Percentiles rank a stretch among this genome's conserved stretches.
These are phyloP conservation scores for Sanghuangporus baumii DNA, from an alignment of 1,284 basidiomycete genomes.

Conservation along the genomic window DNA sequence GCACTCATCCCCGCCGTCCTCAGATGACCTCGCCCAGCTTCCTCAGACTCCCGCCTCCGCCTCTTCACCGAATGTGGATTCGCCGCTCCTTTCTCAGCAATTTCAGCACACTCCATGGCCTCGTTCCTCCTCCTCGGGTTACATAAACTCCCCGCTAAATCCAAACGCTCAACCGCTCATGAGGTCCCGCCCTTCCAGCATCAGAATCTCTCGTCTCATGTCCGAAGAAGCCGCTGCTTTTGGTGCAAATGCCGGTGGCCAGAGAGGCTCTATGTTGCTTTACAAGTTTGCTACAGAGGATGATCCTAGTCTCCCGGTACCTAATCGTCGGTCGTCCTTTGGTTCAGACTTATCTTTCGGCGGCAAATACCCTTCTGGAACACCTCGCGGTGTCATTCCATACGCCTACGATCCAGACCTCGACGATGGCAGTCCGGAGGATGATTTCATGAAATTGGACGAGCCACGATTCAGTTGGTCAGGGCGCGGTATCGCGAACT, in stretches of 20 bases:
- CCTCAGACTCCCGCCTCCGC: conserved; percentile 27
- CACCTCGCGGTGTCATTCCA: conserved; percentile 47
- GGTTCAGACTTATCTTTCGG: conserved; percentile 48
- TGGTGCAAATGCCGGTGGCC: conserved; percentile 22
- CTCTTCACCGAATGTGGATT: conserved; percentile 2
- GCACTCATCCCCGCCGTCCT: conserved; percentile 8
- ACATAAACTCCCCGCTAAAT: conserved; percentile 45
- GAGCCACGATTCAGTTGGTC: conserved; percentile 34
- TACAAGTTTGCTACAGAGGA: conserved; percentile 53
- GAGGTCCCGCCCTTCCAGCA: conserved; percentile 31
- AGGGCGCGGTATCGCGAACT: conserved; percentile 41
- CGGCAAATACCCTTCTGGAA: conserved; percentile 56
- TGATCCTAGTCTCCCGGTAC: conserved; percentile 24
- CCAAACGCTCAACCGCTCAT: conserved; percentile 29
- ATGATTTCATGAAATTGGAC: conserved; percentile 46
- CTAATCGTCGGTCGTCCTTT: conserved; percentile 33
- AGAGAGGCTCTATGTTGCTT: conserved; percentile 58
- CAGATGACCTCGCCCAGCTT: conserved; percentile 35
- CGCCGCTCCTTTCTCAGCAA: conserved; percentile 10
- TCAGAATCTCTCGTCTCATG: conserved; percentile 35
- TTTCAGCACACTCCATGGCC: conserved; percentile 20
- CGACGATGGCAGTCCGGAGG: conserved; percentile 58
- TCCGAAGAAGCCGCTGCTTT: conserved; percentile 45
- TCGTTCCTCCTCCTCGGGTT: conserved; percentile 29
- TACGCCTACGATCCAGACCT: conserved; percentile 62